These are phyloP conservation scores for Zygnema circumcarinatum DNA, from an alignment of 139 green algal species.

Conservation along the genomic window DNA sequence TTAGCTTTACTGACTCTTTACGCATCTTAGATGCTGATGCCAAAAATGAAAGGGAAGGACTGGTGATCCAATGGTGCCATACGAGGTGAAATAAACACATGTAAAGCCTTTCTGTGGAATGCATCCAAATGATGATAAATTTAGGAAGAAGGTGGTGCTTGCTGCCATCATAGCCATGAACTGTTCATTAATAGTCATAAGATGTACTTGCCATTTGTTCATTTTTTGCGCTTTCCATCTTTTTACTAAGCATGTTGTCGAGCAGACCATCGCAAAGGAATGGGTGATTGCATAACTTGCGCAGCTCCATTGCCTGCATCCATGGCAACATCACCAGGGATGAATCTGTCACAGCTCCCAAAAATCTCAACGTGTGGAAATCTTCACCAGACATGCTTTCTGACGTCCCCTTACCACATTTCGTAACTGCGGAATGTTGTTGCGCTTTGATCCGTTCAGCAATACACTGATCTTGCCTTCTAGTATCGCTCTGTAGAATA, in stretches of 20 bases:
- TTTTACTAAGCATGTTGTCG: conserved; percentile 72
- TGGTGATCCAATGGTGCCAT: too few relatives aligned
- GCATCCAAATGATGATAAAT: too few relatives aligned
- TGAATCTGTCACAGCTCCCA: background rate
- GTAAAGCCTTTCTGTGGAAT: too few relatives aligned
- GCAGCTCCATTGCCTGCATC: conserved; percentile 86
- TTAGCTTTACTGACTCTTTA: too few relatives aligned
- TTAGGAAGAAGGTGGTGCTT: too few relatives aligned
- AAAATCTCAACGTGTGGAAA: background rate
- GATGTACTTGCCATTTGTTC: background rate
- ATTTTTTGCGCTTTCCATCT: background rate
- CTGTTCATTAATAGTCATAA: too few relatives aligned
- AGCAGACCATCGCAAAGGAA: conserved; percentile 88
- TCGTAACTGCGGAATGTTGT: conserved; percentile 45
- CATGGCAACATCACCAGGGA: background rate
- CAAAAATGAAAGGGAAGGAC: too few relatives aligned
- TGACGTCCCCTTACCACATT: conserved; percentile 22
- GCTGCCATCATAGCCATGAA: too few relatives aligned
- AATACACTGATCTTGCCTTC: conserved; percentile 45
- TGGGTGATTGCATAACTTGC: conserved; percentile 95
- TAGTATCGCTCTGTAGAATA: conserved; percentile 73
- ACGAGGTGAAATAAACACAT: too few relatives aligned
- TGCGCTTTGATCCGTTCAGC: conserved; percentile 40
- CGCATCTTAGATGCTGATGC: too few relatives aligned
- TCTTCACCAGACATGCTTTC: background rate